Evolutionary conservation across 2,329 filamentous ascomycete genomes (phyloP), one percentile per base, ranked within the genome.

Genomic region (Sclerotinia subarctica): DNA sequence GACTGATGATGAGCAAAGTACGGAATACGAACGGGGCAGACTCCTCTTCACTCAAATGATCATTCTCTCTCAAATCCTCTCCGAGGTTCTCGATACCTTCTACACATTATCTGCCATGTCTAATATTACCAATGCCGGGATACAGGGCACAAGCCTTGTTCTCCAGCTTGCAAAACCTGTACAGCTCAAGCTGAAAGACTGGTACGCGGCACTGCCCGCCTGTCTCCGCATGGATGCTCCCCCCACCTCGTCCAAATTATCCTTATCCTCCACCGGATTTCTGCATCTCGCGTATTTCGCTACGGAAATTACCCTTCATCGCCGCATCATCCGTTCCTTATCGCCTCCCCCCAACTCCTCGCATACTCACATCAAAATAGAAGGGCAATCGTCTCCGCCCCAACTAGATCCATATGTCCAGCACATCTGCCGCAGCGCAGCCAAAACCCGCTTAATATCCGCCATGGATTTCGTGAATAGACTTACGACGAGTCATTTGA

Each of bases 391-490:
- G 0, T 49, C 62, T 21, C 44, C 62, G 71, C 73, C 77, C 66
- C 79, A 82, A 5, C 82, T 89, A 51, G 92, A 96, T 76, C 86
- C 90, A 0, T 96, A 97, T 74, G 88, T 96, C 62, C 86, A 93
- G 67, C 92, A 96, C 79, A 97, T 97, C 73, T 97, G 94, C 79
- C 93, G 94, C 65, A 94, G 90, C 68, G 94, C 94, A 5, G 94
- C 94, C 65, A 97, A 97, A 78, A 96, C 94, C 0, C 90, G 94
- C 7, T 85, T 98, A 46, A 97, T 97, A 76, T 96, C 92, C 29
- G 93, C 94, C 71, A 96, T 98, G 91, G 94, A 98, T 78, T 97
- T 97, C 79, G 93, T 97, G 74, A 97, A 97, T 79, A 90, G 94
- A 0, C 86, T 98, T 44, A 93, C 91, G 56, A 92, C 93, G 0